A percentile compares a stretch with the other conserved stretches of the same genome.
These are phyloP conservation scores for Globisporangium echinulatum DNA, from an alignment of 352 stramenopile species.

Conservation along the genomic window DNA sequence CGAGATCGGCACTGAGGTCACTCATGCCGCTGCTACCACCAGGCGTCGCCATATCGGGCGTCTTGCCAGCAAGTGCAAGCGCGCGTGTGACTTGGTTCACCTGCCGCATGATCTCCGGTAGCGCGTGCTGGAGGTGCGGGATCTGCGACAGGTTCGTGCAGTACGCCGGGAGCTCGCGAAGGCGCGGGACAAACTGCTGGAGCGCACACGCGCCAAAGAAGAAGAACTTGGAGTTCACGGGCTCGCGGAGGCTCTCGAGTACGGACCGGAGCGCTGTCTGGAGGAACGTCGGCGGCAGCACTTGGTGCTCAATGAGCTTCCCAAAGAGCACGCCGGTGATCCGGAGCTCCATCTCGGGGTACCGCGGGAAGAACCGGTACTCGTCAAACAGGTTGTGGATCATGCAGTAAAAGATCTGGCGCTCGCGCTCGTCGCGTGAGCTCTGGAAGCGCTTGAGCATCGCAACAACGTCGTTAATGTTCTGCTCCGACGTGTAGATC, in stretches of 20 bases:
- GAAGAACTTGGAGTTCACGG: slow-evolving; percentile 97
- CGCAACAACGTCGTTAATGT: slow-evolving; percentile 96
- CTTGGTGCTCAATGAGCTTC: slow-evolving; percentile 97
- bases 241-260: slow-evolving; percentile 94
- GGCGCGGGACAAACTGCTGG: slow-evolving; percentile 95
- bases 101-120: slow-evolving; percentile 89
- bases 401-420: slow-evolving; percentile 99
- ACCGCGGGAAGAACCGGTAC: slow-evolving; percentile 98
- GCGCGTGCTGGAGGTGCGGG: slow-evolving; percentile 92
- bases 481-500: slow-evolving; percentile 98
- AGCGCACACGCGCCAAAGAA: slow-evolving; percentile 98
- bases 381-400: slow-evolving; percentile 99
- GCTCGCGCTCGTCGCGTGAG: slow-evolving; percentile 92
- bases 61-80: slow-evolving; percentile 35
- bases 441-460: slow-evolving; percentile 99
- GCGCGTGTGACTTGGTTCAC: slow-evolving; percentile 77
- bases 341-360: slow-evolving; percentile 98
- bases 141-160: slow-evolving; percentile 98
- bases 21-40: background rate
- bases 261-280: slow-evolving; percentile 97
- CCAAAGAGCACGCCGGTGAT: slow-evolving; percentile 98
- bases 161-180: slow-evolving; percentile 97
- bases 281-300: slow-evolving; percentile 96
- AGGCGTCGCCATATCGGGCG: background rate
- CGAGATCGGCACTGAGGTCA: slow-evolving; percentile 4